Evolutionary conservation across 352 stramenopile genomes (phyloP).

Genomic region (Globisporangium apiculatum): DNA sequence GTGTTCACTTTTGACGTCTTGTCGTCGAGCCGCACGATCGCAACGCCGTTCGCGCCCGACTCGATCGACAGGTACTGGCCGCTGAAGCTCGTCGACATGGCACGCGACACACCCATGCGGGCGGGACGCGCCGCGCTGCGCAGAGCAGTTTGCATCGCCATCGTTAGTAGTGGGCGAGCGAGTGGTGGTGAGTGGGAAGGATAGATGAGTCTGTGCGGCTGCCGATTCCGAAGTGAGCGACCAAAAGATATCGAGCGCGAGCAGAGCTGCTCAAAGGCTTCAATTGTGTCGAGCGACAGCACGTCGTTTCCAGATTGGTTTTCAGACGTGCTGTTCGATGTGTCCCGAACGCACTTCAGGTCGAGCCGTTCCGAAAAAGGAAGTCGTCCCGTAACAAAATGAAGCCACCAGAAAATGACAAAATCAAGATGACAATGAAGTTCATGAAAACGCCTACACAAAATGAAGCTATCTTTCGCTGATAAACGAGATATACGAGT

Average conservation of each 20-base stretch:
- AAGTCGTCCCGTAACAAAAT: no score
- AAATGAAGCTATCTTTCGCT: no score
- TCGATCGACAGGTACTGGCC: slow-evolving; percentile 87
- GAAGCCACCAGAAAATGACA: no score
- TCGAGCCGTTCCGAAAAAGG: no score
- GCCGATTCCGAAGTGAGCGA: slow-evolving; percentile 1
- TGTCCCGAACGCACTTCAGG: no score
- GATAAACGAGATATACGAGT: no score
- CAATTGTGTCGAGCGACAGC: no score
- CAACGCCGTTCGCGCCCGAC: slow-evolving; percentile 80
- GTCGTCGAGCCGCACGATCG: slow-evolving; percentile 90
- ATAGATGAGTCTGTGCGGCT: background rate
- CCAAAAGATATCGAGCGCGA: background rate
- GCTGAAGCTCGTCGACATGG: slow-evolving; percentile 27
- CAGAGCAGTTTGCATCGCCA: slow-evolving; percentile 1
- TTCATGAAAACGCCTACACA: no score
- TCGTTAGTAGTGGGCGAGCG: background rate
- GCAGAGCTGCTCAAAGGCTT: no score
- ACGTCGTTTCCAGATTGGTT: no score
- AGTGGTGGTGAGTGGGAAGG: background rate
- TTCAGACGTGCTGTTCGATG: no score
- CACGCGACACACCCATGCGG: slow-evolving; percentile 9
- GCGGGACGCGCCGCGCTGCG: background rate
- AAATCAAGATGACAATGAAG: no score
- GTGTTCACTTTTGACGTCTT: slow-evolving; percentile 91